phyloP scores from a whole-genome alignment of 2,329 filamentous ascomycete species.

The Diplodia corticola region DNA sequence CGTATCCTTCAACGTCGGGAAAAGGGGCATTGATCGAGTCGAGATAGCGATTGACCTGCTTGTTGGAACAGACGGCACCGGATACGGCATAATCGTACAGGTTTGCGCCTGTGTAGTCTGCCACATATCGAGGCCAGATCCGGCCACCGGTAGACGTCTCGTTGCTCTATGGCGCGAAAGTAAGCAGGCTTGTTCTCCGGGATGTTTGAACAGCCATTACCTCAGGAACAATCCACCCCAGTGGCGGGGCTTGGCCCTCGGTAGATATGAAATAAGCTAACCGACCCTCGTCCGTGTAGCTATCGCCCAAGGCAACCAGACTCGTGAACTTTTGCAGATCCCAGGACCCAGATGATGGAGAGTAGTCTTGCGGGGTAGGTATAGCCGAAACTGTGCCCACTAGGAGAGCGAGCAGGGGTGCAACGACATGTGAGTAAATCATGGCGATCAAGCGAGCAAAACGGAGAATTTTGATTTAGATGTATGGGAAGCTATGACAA shows the following conservation, averaged over 20 bases:
- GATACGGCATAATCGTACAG: conserved; percentile 69
- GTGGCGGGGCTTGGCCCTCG: conserved; percentile 60
- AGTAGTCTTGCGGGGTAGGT: conserved; percentile 1
- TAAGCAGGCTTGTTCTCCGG: neutral
- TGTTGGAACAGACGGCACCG: conserved; percentile 72
- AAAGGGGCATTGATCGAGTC: conserved; percentile 55
- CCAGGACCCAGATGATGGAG: conserved; percentile 32
- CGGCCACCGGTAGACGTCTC: conserved; percentile 65
- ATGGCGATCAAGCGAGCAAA: conserved; percentile 8
- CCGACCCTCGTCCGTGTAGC: conserved; percentile 73
- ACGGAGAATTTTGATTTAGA: neutral
- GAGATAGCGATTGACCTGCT: conserved; percentile 60
- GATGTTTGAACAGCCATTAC: conserved; percentile 32
- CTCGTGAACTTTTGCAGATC: conserved; percentile 56
- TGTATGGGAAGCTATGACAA: conserved; percentile 6
- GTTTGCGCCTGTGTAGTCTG: conserved; percentile 57
- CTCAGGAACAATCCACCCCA: conserved; percentile 56
- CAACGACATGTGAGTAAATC: neutral
- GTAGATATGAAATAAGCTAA: conserved; percentile 62
- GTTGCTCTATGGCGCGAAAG: conserved; percentile 39
- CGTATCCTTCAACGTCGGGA: conserved; percentile 55
- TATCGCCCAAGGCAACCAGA: conserved; percentile 71
- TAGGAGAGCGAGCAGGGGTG: neutral
- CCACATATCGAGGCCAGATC: conserved; percentile 68
- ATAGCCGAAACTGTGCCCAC: neutral